These are phyloP conservation scores for Stagonosporopsis rhizophila DNA, from an alignment of 2,329 filamentous ascomycete species.

Conservation along the genomic window DNA sequence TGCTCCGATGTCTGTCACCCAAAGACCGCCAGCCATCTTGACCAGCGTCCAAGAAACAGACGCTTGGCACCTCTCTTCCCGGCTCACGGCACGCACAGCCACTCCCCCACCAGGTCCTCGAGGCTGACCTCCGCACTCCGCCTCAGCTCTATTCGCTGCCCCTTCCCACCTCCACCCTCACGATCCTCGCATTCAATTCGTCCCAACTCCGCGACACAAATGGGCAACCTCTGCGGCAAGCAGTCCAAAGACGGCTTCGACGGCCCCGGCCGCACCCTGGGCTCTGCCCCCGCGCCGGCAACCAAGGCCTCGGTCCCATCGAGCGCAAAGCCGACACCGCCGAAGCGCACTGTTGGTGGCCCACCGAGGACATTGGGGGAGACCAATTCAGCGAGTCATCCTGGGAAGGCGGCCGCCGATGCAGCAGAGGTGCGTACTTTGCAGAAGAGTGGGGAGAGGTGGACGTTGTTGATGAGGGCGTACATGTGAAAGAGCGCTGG, in stretches of 20 bases:
- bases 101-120: conserved; percentile 24
- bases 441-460: conserved; percentile 1
- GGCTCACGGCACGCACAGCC: conserved; percentile 20
- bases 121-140: conserved; percentile 34
- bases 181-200: not conserved
- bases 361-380: conserved; percentile 70
- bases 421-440: conserved; percentile 77
- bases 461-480: conserved; percentile 22
- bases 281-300: conserved; percentile 60
- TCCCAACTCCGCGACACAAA: conserved; percentile 49
- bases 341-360: conserved; percentile 55
- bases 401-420: conserved; percentile 74
- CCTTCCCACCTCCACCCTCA: not conserved
- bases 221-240: conserved; percentile 90
- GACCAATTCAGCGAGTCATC: conserved; percentile 58
- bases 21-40: not conserved
- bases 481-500: conserved; percentile 22
- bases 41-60: conserved; percentile 21
- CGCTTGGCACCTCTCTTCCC: conserved; percentile 29
- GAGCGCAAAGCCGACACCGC: conserved; percentile 11
- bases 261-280: conserved; percentile 75
- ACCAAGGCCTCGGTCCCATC: conserved; percentile 45
- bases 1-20: not conserved
- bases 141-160: conserved; percentile 23
- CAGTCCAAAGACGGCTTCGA: conserved; percentile 66